phyloP scores from a whole-genome alignment of 1,284 basidiomycete species.

The Marasmius tenuissimus region DNA sequence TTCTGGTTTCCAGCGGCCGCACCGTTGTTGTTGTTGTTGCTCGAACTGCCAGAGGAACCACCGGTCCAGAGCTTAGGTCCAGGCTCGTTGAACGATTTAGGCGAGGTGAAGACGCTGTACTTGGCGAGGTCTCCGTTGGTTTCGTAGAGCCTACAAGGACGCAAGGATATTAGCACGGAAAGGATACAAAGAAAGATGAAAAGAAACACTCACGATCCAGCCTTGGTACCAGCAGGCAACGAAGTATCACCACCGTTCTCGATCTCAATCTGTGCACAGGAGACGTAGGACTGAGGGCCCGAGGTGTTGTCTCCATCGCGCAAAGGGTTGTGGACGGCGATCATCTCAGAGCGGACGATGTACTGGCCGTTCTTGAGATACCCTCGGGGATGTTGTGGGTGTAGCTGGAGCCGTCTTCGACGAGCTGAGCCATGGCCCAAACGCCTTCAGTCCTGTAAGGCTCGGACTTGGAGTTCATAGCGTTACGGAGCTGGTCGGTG shows the following conservation, averaged over 20 bases:
- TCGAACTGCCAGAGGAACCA: background rate
- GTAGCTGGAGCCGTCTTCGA: conserved; percentile 21
- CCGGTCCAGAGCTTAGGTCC: conserved; percentile 17
- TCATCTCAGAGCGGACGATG: conserved; percentile 33
- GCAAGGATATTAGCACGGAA: background rate
- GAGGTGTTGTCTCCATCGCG: conserved; percentile 16
- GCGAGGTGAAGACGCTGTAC: conserved; percentile 16
- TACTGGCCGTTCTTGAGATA: conserved; percentile 37
- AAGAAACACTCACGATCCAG: conserved; percentile 16
- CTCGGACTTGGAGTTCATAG: conserved; percentile 20
- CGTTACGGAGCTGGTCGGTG: conserved; percentile 28
- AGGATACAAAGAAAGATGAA: background rate
- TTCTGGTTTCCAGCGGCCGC: background rate
- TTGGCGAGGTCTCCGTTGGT: conserved; percentile 19
- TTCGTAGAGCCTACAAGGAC: conserved; percentile 16
- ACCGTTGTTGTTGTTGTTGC: background rate
- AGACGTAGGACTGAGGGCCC: conserved; percentile 22
- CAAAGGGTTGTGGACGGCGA: conserved; percentile 22
- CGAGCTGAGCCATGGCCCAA: conserved; percentile 23
- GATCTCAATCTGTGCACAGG: conserved; percentile 34
- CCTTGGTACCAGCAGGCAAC: conserved; percentile 27
- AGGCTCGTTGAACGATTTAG: conserved; percentile 2
- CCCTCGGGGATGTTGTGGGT: conserved; percentile 30
- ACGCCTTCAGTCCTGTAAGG: conserved; percentile 18
- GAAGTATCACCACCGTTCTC: conserved; percentile 28